A percentile compares a stretch with the other conserved stretches of the same genome.
Conservation (phyloP, 1,284 basidiomycete genomes). For the Ceratobasidium sp. region DNA sequence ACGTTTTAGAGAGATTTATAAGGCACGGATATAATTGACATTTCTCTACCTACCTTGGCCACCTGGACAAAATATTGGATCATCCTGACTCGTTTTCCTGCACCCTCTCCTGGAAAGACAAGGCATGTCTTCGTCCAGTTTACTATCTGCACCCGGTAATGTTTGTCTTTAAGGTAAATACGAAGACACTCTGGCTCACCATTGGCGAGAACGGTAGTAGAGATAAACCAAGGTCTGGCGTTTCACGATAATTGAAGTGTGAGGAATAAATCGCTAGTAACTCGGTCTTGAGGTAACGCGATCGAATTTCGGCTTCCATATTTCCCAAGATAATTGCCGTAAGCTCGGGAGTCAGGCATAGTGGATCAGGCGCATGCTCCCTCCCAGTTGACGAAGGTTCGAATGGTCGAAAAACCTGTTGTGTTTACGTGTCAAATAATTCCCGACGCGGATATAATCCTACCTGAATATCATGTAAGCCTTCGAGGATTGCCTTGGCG, state of each 20-base stretch:
- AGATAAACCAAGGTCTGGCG: neutral
- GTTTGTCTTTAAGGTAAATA: neutral
- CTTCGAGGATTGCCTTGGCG: no score
- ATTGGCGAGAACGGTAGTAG: neutral
- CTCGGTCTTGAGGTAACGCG: neutral
- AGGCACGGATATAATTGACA: neutral
- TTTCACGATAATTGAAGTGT: neutral
- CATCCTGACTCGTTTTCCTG: neutral
- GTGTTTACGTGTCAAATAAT: no score
- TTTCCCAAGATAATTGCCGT: neutral
- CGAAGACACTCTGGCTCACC: neutral
- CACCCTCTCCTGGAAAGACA: neutral
- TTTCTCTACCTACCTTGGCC: neutral
- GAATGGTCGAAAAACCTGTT: no score
- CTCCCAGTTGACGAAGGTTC: no score
- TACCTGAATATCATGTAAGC: no score
- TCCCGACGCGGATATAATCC: no score
- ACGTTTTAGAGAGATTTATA: neutral
- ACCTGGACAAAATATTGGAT: neutral
- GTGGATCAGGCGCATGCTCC: neutral
- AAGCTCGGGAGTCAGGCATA: neutral
- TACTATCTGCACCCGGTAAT: neutral
- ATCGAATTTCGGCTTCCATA: slow-evolving; percentile 1
- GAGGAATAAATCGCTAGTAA: neutral
- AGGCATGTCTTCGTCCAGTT: neutral